Percentiles rank a stretch among this genome's conserved stretches.
phyloP scores from a whole-genome alignment of 495 filamentous ascomycete species.

The Hypoxylon perforatum region DNA sequence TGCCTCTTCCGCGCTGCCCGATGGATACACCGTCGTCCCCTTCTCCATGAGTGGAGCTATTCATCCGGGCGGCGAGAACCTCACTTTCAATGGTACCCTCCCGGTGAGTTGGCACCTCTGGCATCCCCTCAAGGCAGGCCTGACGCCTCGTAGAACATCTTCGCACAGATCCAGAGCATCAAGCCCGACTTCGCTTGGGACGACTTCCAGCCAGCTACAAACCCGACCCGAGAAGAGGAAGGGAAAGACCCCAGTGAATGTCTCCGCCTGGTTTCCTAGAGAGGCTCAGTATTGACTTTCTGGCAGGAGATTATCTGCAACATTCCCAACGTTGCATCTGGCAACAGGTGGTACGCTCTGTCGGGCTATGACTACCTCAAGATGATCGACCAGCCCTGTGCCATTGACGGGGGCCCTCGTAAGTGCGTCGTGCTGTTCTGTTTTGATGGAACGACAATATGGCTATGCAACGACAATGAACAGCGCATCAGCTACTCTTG shows the following conservation, averaged over 20 bases:
- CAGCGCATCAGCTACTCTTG: constrained; percentile 2
- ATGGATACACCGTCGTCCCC: constrained; percentile 26
- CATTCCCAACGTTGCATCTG: not conserved
- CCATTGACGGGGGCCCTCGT: constrained; percentile 16
- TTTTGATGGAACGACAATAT: not conserved
- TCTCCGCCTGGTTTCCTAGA: too few species aligned
- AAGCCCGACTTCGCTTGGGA: constrained; percentile 30
- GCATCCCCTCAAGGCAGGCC: not conserved
- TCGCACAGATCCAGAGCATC: constrained; percentile 23
- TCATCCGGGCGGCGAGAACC: constrained; percentile 22
- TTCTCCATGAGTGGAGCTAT: constrained; percentile 27
- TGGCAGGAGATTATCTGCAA: constrained; percentile 14
- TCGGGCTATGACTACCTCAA: constrained; percentile 20
- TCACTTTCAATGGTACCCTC: constrained; percentile 31
- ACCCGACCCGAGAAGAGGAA: constrained; percentile 4
- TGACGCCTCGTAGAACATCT: constrained; percentile 10
- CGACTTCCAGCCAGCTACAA: constrained; percentile 7
- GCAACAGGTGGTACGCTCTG: not conserved
- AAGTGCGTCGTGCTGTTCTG: constrained; percentile 30
- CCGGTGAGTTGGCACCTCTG: not conserved
- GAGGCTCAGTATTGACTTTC: not conserved
- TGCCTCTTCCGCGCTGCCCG: not conserved
- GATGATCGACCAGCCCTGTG: constrained; percentile 12
- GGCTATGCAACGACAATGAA: constrained; percentile 33
- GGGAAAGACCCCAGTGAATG: not conserved